Percentiles rank a stretch among this genome's conserved stretches.
Conservation (phyloP, 1,284 basidiomycete species). For the Trametes hirsuta region DNA sequence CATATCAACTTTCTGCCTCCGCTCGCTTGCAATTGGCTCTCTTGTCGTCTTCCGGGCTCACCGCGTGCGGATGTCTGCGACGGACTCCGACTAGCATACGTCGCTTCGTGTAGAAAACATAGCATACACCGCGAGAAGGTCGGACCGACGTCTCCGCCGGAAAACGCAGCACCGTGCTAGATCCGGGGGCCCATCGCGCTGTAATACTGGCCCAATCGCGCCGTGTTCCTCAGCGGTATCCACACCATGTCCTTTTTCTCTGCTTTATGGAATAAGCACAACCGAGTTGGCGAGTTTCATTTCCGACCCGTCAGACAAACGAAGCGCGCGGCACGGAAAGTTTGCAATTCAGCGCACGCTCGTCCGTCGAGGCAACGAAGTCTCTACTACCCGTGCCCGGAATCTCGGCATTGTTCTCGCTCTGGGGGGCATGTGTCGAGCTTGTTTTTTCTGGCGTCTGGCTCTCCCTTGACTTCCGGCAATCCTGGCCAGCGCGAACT, state of each 20-base stretch:
- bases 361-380: not conserved
- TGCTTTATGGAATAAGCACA: not conserved
- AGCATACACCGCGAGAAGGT: not conserved
- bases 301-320: not conserved
- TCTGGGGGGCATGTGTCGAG: not conserved
- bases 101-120: not conserved
- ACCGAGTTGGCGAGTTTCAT: not conserved
- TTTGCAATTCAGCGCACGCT: not conserved
- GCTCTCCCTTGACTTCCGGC: too few species aligned
- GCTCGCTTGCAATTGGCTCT: constrained; percentile 1
- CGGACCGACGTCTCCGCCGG: not conserved
- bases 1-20: not conserved
- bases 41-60: not conserved
- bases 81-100: not conserved
- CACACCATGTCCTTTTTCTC: not conserved
- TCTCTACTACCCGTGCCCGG: not conserved
- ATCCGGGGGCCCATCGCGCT: constrained; percentile 6
- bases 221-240: not conserved
- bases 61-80: not conserved
- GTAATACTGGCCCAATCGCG: not conserved
- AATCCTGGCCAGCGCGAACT: too few species aligned
- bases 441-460: too few species aligned
- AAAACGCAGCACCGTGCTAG: not conserved
- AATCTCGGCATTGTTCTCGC: not conserved
- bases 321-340: not conserved